Base-by-base conservation (phyloP, 208 protist species). In the Leishmania aethiopica region DNA sequence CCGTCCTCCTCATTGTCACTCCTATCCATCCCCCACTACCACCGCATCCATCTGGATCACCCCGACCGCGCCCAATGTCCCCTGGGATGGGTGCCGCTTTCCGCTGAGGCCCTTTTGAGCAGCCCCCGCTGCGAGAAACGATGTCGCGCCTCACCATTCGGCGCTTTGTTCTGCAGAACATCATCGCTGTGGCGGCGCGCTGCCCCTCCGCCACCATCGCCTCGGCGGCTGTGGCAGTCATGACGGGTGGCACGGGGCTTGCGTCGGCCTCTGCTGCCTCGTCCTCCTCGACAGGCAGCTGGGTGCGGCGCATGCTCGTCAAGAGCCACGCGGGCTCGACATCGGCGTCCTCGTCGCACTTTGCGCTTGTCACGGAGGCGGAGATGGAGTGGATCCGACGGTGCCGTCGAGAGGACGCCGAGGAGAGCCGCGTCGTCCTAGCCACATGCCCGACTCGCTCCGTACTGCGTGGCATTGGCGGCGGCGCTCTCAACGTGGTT, bases 381-480 rank as follows among this genome's bases (percentile, higher is more conserved):
- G 91, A 97, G 83, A 90, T 97, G 85, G 84, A 88, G 69, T 91
- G 86, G 78, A 88, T 96, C 53, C 86, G 84, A 10, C 77, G 74
- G 19, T 85, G 86, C 32, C 86, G 87, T 4, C 86, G 91, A 51
- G 91, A 93, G 42, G 89, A 94, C 8, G 87, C 85, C 15, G 90
- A 95, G 75, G 91, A 92, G 72, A 86, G 86, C n/a, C 88, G 94
- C n/a, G 75, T 96, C 32, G 84, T 97, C 11, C 87, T 97, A 22
- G 81, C 90, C 57, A 94, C 91, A 11, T 89, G 94, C 1, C 93
- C 94, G 15, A 87, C 85, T 32, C 81, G 80, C 19, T 87, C 80
- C 57, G 40, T 96, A 10, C 55, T 92, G 37, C 85, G 85, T 28
- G 93, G 91, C 40, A 37, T 93, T 64, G 89, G 47, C 49, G 93